A percentile compares a stretch with the other conserved stretches of the same genome.
These are phyloP conservation scores for Zymoseptoria crescenta DNA, from an alignment of 2,329 filamentous ascomycete species.

Conservation along the genomic window DNA sequence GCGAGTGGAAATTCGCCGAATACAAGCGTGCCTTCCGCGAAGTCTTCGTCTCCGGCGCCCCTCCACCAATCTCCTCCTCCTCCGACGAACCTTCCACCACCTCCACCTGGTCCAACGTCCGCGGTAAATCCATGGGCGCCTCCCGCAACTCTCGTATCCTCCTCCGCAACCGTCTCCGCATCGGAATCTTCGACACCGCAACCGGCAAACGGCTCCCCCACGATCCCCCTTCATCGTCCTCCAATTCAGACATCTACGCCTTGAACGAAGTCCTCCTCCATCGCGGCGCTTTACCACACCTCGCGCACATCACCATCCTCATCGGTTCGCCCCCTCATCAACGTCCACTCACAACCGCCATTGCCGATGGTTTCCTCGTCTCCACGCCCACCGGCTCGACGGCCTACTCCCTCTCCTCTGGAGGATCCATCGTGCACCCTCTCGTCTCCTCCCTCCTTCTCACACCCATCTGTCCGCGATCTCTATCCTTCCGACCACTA, in stretches of 20 bases:
- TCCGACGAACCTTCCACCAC: constrained; percentile 16
- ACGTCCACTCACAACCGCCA: constrained; percentile 83
- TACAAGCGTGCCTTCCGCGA: constrained; percentile 88
- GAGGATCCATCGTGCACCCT: constrained; percentile 89
- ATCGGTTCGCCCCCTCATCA: constrained; percentile 55
- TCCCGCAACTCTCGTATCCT: constrained; percentile 71
- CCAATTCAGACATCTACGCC: constrained; percentile 51
- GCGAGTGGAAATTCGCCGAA: constrained; percentile 92
- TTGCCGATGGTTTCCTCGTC: constrained; percentile 90
- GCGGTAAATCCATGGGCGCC: constrained; percentile 73
- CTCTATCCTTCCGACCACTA: constrained; percentile 82
- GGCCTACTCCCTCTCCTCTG: constrained; percentile 87
- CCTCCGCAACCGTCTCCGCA: constrained; percentile 76
- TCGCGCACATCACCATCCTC: constrained; percentile 85
- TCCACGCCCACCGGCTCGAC: constrained; percentile 92
- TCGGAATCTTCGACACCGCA: constrained; percentile 66
- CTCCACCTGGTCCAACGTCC: constrained; percentile 58
- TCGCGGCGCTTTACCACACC: constrained; percentile 78
- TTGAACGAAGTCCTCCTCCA: constrained; percentile 96
- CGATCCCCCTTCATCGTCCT: constrained; percentile 26
- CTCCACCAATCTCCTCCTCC: constrained; percentile 16
- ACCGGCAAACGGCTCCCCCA: constrained; percentile 47
- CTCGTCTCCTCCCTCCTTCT: constrained; percentile 81
- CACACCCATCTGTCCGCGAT: constrained; percentile 89
- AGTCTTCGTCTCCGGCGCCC: constrained; percentile 74